A percentile compares a stretch with the other conserved stretches of the same genome.
phyloP scores from a whole-genome alignment of 192 early-diverging fungal species.

The Entophlyctis luteolus region DNA sequence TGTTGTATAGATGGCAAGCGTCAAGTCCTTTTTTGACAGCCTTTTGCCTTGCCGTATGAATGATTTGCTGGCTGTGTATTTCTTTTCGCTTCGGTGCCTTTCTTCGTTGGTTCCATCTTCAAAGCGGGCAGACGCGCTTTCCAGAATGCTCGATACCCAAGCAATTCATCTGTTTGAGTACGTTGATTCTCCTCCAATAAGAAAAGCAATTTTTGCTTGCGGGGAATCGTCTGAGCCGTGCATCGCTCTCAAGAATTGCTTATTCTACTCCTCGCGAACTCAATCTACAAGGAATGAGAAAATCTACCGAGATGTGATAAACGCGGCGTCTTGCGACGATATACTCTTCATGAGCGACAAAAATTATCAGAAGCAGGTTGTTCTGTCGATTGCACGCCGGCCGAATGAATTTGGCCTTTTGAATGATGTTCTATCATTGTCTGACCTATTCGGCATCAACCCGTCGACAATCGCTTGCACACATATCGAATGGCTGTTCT shows the following conservation, averaged over 20 bases:
- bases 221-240: not conserved
- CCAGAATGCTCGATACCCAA: not conserved
- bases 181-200: constrained; percentile 1
- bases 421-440: constrained; percentile 3
- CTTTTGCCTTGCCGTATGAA: constrained; percentile 12
- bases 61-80: constrained; percentile 33
- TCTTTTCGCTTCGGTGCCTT: constrained; percentile 21
- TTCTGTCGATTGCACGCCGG: not conserved
- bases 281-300: constrained; percentile 7
- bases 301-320: not conserved
- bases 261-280: constrained; percentile 6
- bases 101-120: not conserved
- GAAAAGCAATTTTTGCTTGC: not conserved
- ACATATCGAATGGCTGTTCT: constrained; percentile 13
- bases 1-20: not conserved
- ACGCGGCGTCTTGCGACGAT: not conserved
- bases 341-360: not conserved
- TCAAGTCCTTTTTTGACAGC: constrained; percentile 25
- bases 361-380: not conserved
- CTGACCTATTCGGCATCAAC: constrained; percentile 6
- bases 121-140: not conserved
- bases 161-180: not conserved
- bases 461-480: not conserved
- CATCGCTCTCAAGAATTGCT: not conserved
- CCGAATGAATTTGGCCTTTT: not conserved